Conservation (phyloP, 768 basidiomycete species). For the Porpolomopsis calyptriformis region DNA sequence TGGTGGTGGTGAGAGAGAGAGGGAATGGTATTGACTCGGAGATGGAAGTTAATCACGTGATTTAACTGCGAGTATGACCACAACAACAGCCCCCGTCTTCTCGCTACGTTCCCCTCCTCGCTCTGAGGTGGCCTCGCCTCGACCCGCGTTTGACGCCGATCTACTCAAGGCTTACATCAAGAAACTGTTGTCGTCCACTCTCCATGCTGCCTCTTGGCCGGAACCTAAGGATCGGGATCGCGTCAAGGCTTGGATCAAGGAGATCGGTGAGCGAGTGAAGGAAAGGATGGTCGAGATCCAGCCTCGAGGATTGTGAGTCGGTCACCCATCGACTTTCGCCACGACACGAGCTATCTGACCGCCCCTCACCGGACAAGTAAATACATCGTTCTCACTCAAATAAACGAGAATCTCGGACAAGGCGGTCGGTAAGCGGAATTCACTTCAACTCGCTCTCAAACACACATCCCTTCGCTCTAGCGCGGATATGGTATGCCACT, state of each 20-base stretch:
- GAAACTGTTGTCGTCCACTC: slow-evolving; percentile 61
- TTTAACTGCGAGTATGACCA: not conserved
- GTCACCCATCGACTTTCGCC: not conserved
- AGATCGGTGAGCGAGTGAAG: slow-evolving; percentile 76
- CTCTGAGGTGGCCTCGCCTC: slow-evolving; percentile 48
- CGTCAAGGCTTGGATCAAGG: slow-evolving; percentile 68
- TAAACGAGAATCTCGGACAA: slow-evolving; percentile 76
- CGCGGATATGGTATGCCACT: slow-evolving; percentile 75
- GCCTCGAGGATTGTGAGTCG: slow-evolving; percentile 69
- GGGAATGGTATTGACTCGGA: not conserved
- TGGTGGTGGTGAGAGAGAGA: too few species aligned
- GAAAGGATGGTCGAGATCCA: slow-evolving; percentile 80
- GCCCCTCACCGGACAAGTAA: slow-evolving; percentile 39
- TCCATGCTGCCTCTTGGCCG: slow-evolving; percentile 58
- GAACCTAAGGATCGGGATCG: slow-evolving; percentile 58
- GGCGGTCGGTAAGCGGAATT: slow-evolving; percentile 72
- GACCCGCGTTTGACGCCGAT: slow-evolving; percentile 62
- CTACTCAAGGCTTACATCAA: slow-evolving; percentile 71
- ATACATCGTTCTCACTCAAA: slow-evolving; percentile 78
- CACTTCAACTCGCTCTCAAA: not conserved
- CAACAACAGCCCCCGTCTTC: slow-evolving; percentile 22
- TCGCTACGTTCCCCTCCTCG: slow-evolving; percentile 48
- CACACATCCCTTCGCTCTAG: slow-evolving; percentile 26
- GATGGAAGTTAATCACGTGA: slow-evolving; percentile 1
- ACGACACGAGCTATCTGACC: slow-evolving; percentile 1